These are phyloP conservation scores for Verticillium albo-atrum DNA, from an alignment of 2,329 filamentous ascomycete genomes.

Conservation along the genomic window DNA sequence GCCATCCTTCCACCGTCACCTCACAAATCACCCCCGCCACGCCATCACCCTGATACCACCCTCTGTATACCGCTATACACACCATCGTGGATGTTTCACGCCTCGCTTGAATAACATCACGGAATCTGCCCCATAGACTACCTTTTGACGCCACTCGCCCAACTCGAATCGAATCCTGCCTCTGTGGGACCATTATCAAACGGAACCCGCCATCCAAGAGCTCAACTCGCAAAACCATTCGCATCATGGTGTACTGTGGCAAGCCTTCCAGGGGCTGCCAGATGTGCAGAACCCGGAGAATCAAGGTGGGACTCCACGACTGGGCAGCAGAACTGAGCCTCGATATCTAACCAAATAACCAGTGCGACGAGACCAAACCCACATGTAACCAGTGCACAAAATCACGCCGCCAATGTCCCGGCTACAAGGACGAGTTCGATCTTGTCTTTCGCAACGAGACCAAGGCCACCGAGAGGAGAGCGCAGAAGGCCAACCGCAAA, in stretches of 20 bases:
- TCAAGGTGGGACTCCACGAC: constrained; percentile 54
- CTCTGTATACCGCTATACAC: neutral
- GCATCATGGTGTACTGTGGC: constrained; percentile 59
- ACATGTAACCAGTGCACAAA: constrained; percentile 63
- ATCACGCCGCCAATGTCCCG: constrained; percentile 59
- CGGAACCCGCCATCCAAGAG: neutral
- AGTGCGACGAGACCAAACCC: constrained; percentile 66
- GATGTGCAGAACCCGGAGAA: constrained; percentile 68
- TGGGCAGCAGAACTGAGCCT: neutral
- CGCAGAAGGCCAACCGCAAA: constrained; percentile 51
- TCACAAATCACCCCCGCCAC: neutral
- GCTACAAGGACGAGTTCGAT: constrained; percentile 69
- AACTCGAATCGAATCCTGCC: too few relatives aligned
- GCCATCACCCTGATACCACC: neutral
- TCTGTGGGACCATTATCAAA: neutral
- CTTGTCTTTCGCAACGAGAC: constrained; percentile 71
- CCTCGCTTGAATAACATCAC: neutral
- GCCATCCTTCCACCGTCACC: neutral
- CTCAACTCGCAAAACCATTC: neutral
- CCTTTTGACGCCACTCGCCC: too few relatives aligned
- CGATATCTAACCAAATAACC: neutral
- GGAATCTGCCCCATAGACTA: too few relatives aligned
- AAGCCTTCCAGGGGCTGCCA: constrained; percentile 67
- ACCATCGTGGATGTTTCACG: neutral
- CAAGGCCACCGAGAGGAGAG: constrained; percentile 60